Evolutionary conservation across 306 rosid species (phyloP).

Genomic region (Myrica gale): DNA sequence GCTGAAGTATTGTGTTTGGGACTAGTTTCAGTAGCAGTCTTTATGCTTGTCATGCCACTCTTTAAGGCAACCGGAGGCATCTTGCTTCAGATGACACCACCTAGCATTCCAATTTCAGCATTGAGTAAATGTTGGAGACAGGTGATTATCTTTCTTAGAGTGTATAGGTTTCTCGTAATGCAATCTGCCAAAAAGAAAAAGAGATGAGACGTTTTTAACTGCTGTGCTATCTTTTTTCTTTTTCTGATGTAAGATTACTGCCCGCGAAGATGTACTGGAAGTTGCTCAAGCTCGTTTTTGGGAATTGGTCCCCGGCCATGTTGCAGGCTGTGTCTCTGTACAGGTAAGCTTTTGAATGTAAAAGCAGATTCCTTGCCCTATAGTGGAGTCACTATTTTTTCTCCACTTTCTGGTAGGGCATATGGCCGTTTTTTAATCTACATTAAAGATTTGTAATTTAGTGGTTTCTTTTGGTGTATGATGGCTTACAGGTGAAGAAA

Average conservation of each 20-base stretch:
- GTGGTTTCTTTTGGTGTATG: slow-evolving; percentile 27
- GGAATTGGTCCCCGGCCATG: slow-evolving; percentile 95
- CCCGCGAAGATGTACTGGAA: slow-evolving; percentile 73
- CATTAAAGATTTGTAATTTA: not conserved
- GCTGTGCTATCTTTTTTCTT: not conserved
- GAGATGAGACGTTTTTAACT: not conserved
- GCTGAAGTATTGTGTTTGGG: slow-evolving; percentile 95
- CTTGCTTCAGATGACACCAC: slow-evolving; percentile 98
- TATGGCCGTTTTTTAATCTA: not conserved
- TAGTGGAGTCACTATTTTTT: not conserved
- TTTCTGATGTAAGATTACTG: slow-evolving; percentile 49
- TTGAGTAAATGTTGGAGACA: slow-evolving; percentile 90
- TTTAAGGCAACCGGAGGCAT: slow-evolving; percentile 86
- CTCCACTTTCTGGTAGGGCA: not conserved
- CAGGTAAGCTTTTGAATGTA: slow-evolving; percentile 43
- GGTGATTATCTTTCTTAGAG: slow-evolving; percentile 44
- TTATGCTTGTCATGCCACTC: slow-evolving; percentile 90
- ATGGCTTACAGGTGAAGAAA: slow-evolving; percentile 60
- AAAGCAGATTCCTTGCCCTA: not conserved
- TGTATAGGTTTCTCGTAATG: slow-evolving; percentile 4
- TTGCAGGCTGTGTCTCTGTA: slow-evolving; percentile 70
- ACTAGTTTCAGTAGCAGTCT: slow-evolving; percentile 80
- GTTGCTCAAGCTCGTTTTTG: slow-evolving; percentile 81
- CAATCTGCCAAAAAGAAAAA: not conserved
- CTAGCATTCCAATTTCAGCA: slow-evolving; percentile 82